These are phyloP conservation scores for Talinum fruticosum DNA, from an alignment of 148 eudicot species.

Conservation along the genomic window DNA sequence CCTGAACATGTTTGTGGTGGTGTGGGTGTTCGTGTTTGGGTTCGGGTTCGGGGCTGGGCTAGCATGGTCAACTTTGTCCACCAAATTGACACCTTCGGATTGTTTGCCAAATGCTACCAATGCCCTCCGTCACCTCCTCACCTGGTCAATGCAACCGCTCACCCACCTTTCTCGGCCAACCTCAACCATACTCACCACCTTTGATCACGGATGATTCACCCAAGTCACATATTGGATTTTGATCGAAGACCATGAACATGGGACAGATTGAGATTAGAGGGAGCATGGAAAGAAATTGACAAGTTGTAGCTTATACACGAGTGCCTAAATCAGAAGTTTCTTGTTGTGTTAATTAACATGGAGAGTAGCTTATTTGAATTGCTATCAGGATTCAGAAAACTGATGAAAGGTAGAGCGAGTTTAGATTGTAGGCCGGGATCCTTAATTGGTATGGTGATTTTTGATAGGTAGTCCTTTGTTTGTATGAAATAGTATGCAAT, in stretches of 20 bases:
- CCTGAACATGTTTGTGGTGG: slow-evolving; percentile 47
- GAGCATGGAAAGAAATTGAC: no score
- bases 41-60: slow-evolving; percentile 77
- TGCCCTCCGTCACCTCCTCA: slow-evolving; percentile 29
- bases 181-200: slow-evolving; percentile 16
- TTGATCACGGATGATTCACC: neutral
- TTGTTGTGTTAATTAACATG: neutral
- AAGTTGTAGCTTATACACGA: neutral
- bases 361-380: neutral
- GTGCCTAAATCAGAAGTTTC: neutral
- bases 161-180: neutral
- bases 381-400: no score
- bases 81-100: slow-evolving; percentile 59
- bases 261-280: no score
- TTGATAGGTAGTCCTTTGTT: neutral
- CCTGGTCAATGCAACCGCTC: neutral
- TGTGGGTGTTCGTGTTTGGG: slow-evolving; percentile 55
- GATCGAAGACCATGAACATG: neutral
- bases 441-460: neutral
- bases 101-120: slow-evolving; percentile 61
- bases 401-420: neutral
- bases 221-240: neutral
- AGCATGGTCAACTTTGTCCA: slow-evolving; percentile 52
- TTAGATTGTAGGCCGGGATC: neutral
- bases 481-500: neutral